Conservation (phyloP, 2,329 filamentous ascomycete species). For the Colletotrichum camelliae region DNA sequence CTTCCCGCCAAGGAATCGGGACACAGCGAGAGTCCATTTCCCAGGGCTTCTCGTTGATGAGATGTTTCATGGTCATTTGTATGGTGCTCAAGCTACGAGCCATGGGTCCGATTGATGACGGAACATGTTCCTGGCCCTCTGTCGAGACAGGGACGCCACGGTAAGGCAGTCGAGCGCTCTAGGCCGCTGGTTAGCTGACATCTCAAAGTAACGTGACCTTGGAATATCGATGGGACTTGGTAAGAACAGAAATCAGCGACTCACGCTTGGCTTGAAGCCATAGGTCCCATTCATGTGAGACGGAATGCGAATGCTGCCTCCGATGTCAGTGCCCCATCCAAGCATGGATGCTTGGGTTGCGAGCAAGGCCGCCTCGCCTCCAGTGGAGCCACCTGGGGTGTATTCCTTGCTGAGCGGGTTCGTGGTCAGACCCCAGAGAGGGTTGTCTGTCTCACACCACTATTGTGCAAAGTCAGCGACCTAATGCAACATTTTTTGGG, state of each 20-base stretch:
- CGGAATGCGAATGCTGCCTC: conserved; percentile 44
- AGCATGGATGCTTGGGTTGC: conserved; percentile 45
- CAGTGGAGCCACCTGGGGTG: conserved; percentile 68
- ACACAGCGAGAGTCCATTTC: conserved; percentile 56
- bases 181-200: rapidly evolving
- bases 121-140: conserved; percentile 68
- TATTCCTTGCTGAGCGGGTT: conserved; percentile 67
- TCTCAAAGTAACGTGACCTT: not conserved
- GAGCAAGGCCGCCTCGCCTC: conserved; percentile 54
- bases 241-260: not conserved
- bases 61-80: conserved; percentile 48
- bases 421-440: conserved; percentile 62
- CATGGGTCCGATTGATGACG: conserved; percentile 67
- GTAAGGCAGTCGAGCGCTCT: conserved; percentile 65
- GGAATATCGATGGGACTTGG: not conserved
- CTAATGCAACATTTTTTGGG: not conserved
- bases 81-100: conserved; percentile 49
- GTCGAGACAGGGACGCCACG: conserved; percentile 64
- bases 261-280: conserved; percentile 31
- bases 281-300: conserved; percentile 38
- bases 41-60: conserved; percentile 57
- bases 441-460: conserved; percentile 47
- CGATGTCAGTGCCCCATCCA: conserved; percentile 48
- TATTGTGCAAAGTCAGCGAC: conserved; percentile 24
- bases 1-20: conserved; percentile 59